Base-by-base conservation (phyloP, 208 protist species). In the Leishmania turanica region DNA sequence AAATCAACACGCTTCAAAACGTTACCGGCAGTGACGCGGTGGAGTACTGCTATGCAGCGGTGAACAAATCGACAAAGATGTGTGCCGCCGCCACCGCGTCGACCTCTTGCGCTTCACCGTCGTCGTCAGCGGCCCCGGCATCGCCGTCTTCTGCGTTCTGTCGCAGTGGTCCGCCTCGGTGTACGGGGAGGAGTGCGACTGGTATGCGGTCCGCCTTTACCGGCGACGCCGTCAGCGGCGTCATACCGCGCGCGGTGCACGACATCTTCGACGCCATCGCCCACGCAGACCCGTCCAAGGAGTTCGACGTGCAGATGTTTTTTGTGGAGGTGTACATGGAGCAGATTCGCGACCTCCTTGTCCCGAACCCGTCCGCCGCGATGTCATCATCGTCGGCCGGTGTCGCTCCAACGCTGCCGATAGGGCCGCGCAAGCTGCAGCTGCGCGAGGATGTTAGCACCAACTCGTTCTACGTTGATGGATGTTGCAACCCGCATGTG, bases 281-380 rank as follows among this genome's bases (percentile, higher is more conserved):
- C 9, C 80, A 83, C 15, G 89, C 92, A 13, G 84, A 92, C 54
- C 80, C 82, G 21, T 76, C 74, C 42, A 93, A 92, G 19, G 97
- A 99, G 77, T 99, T 99, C 85, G 96, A 97, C 31, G 94, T 99
- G 45, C 95, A 95, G 51, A 88, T 99, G 54, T 97, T 94, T 37
- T 99, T 99, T 90, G 89, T 99, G 34, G 99, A 99, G 87, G 96
- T 99, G 66, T 99, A 99, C 89, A 98, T 99, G 95, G 99, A 99
- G 64, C 93, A 93, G 83, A 96, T 99, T 45, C 87, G 95, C 4
- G 99, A 99, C 84, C 83, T 99, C 56, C 87, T 99, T 5, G 86
- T 90, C 51, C 79, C 94, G 21, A 76, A 62, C 34, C 31, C 53
- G 2, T 54, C 66, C 21, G 69, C 45, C 0, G 51, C 74, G n/a